Percentiles rank a stretch among this genome's conserved stretches.
These are phyloP conservation scores for Cryptosporidium baileyi DNA, from an alignment of 169 alveolate species.

Conservation along the genomic window DNA sequence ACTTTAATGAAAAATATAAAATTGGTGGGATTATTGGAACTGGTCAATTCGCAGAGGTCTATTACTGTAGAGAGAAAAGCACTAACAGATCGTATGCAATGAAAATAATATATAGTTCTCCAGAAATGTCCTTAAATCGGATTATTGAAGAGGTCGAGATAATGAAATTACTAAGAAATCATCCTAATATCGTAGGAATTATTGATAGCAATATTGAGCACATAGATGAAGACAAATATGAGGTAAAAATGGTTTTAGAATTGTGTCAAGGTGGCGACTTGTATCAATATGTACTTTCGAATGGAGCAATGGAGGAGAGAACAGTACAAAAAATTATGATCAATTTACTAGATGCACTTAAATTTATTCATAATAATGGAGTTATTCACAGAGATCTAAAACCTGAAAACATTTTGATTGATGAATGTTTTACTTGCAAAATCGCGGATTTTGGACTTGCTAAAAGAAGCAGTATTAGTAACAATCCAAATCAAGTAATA, in stretches of 20 bases:
- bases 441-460: slow-evolving; percentile 78
- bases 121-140: slow-evolving; percentile 19
- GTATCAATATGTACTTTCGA: slow-evolving; percentile 51
- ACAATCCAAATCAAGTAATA: slow-evolving; percentile 22
- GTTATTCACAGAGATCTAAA: slow-evolving; percentile 72
- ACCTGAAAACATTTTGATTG: slow-evolving; percentile 60
- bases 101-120: slow-evolving; percentile 45
- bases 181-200: slow-evolving; percentile 22
- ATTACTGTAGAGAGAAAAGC: neutral
- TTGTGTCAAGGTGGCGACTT: slow-evolving; percentile 76
- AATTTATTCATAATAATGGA: slow-evolving; percentile 69
- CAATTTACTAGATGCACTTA: slow-evolving; percentile 68
- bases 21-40: slow-evolving; percentile 42
- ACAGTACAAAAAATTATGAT: slow-evolving; percentile 45
- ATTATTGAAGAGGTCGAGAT: slow-evolving; percentile 45
- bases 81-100: slow-evolving; percentile 25
- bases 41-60: slow-evolving; percentile 58
- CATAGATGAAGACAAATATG: slow-evolving; percentile 50
- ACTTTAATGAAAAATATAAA: slow-evolving; percentile 17
- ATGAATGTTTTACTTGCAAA: slow-evolving; percentile 29
- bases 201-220: slow-evolving; percentile 33
- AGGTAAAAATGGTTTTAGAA: slow-evolving; percentile 71
- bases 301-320: slow-evolving; percentile 49
- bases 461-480: slow-evolving; percentile 14
- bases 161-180: slow-evolving; percentile 28